Base-by-base conservation (phyloP, 1,284 basidiomycete genomes). In the Somion occarium region DNA sequence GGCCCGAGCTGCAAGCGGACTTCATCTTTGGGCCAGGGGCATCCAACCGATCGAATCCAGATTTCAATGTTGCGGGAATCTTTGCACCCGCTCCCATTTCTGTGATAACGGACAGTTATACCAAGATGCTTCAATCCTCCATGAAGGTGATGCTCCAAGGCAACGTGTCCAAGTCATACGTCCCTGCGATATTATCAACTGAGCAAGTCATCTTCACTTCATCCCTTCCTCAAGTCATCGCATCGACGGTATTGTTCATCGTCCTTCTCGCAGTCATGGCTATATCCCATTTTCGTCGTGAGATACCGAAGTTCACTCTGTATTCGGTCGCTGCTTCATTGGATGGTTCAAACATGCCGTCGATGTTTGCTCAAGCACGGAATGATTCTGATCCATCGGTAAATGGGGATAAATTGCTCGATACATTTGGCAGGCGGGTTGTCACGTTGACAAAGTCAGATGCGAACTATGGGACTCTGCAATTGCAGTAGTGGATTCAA, bases 291-390 rank as follows among this genome's bases (percentile, higher is more conserved):
- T 44, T 50, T 42, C 22, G 49, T 27, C 42, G 27, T 13, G 38
- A 39, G 9, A 22, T 38, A 12, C 49, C 49, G 11, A 5, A 34
- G 22, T 50, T 50, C 38, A 50, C 39, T 9, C 22, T 50, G 41
- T 50, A 44, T 24, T 44, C 42, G 20, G 42, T 50, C 9, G 49
- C 49, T n/a, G 9, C 49, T n/a, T 25, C 49, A 13, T 45, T 50
- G 25, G 42, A 50, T 22, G 26, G 49, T 7, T 50, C 49, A 13
- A 42, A 44, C 11, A 44, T 50, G 3, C 49, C 49, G 27, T 12
- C 26, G 5, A 11, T 20, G 39, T 44, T 50, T 42, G 49, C 39
- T n/a, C 41, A 45, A 20, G 18, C 38, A 3, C 22, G 38, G 41
- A 45, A 22, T n/a, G 9, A 22, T n/a, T 43, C 18, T 48, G 41